phyloP scores from a whole-genome alignment of 495 filamentous ascomycete species.

The Clohesyomyces aquaticus region DNA sequence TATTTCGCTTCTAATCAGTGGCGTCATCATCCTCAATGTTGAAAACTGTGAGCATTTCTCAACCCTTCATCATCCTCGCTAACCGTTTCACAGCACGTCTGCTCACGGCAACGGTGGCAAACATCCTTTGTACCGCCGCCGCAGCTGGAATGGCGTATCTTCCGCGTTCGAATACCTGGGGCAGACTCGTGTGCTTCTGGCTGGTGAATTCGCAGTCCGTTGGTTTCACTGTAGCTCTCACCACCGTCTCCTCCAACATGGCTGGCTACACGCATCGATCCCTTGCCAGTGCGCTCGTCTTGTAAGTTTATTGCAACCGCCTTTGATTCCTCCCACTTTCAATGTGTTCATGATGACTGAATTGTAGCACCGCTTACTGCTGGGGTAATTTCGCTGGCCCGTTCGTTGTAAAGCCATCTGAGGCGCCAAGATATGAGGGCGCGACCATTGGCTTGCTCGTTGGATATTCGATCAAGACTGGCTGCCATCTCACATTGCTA shows the following conservation, averaged over 20 bases:
- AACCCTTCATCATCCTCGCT: too few relatives aligned
- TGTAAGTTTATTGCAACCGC: constrained; percentile 10
- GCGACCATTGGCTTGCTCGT: constrained; percentile 17
- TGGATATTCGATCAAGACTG: constrained; percentile 21
- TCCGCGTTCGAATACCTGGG: constrained; percentile 24
- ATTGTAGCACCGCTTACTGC: too few relatives aligned
- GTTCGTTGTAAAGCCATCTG: constrained; percentile 9
- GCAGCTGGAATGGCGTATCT: constrained; percentile 10
- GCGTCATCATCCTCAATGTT: constrained; percentile 27
- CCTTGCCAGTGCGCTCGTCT: constrained; percentile 7
- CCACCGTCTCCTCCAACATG: constrained; percentile 15
- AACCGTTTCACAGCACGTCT: too few relatives aligned
- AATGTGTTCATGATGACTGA: too few relatives aligned
- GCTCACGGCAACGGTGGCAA: constrained; percentile 28
- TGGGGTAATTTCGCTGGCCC: constrained; percentile 20
- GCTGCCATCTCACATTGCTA: constrained; percentile 11
- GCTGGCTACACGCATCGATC: constrained; percentile 15
- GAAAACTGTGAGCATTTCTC: too few relatives aligned
- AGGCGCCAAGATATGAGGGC: constrained; percentile 7
- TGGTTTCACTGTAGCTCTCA: constrained; percentile 23
- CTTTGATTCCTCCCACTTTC: too few relatives aligned
- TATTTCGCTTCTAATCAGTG: constrained; percentile 28
- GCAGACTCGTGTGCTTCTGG: constrained; percentile 23
- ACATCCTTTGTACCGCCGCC: constrained; percentile 35
- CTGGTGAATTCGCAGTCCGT: constrained; percentile 22